Conservation (phyloP, 352 stramenopile species). For the Globisporangium mamillatum region DNA sequence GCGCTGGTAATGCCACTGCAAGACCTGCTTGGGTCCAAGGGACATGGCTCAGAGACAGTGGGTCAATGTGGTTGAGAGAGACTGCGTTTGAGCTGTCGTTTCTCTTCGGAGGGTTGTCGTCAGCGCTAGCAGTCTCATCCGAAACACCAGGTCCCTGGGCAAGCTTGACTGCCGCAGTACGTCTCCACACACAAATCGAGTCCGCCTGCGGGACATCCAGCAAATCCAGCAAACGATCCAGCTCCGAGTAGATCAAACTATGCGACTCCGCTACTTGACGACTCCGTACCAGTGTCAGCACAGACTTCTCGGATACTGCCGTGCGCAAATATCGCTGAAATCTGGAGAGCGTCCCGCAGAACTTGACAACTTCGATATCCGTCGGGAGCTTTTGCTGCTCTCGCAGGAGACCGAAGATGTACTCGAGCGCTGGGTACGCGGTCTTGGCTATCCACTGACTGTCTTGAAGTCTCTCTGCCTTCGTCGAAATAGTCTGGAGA, state of each 20-base stretch:
- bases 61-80: neutral
- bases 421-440: neutral
- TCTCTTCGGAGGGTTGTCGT: neutral
- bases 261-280: neutral
- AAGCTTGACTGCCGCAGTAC: neutral
- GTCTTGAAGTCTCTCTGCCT: neutral
- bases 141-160: neutral
- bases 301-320: neutral
- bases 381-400: neutral
- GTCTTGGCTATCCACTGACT: neutral
- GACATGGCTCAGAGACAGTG: neutral
- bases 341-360: neutral
- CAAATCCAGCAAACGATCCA: neutral
- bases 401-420: neutral
- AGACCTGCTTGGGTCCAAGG: neutral
- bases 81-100: neutral
- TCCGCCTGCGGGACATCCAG: neutral
- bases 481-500: neutral
- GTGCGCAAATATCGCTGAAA: neutral
- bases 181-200: neutral
- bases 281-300: neutral
- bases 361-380: neutral
- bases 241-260: neutral
- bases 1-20: neutral
- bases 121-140: neutral